phyloP scores from a whole-genome alignment of 495 filamentous ascomycete species.

The Aspergillus sparsus region DNA sequence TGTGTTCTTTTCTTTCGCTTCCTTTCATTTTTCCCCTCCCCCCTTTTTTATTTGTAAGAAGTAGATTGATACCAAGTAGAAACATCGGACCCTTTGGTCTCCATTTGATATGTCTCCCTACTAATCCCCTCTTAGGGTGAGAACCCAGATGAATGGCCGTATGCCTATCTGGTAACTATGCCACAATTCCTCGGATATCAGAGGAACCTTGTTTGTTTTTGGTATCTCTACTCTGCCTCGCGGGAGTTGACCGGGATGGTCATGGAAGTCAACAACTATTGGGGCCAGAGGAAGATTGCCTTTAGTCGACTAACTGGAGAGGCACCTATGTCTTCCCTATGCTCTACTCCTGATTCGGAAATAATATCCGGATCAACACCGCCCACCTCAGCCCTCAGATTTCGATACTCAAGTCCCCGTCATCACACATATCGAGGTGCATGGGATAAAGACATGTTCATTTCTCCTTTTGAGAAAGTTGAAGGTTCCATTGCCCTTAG shows the following conservation, averaged over 20 bases:
- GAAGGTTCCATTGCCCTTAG: constrained; percentile 18
- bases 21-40: not conserved
- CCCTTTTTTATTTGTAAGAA: not conserved
- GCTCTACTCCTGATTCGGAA: not conserved
- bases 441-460: constrained; percentile 26
- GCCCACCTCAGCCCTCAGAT: not conserved
- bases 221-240: constrained; percentile 69
- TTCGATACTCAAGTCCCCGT: constrained; percentile 18
- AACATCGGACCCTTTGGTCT: no score
- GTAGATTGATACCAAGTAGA: not conserved
- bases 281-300: constrained; percentile 61
- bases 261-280: constrained; percentile 78
- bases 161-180: constrained; percentile 70
- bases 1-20: not conserved
- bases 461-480: constrained; percentile 31
- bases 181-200: constrained; percentile 70
- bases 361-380: not conserved
- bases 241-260: constrained; percentile 64
- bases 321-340: not conserved
- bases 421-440: constrained; percentile 21
- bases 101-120: not conserved
- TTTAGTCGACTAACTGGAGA: constrained; percentile 21
- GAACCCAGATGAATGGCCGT: constrained; percentile 35
- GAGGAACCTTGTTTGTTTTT: constrained; percentile 80
- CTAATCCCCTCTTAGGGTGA: constrained; percentile 16